Evolutionary conservation across 495 filamentous ascomycete species (phyloP).

Genomic region (Hypoxylon lienhwacheense): DNA sequence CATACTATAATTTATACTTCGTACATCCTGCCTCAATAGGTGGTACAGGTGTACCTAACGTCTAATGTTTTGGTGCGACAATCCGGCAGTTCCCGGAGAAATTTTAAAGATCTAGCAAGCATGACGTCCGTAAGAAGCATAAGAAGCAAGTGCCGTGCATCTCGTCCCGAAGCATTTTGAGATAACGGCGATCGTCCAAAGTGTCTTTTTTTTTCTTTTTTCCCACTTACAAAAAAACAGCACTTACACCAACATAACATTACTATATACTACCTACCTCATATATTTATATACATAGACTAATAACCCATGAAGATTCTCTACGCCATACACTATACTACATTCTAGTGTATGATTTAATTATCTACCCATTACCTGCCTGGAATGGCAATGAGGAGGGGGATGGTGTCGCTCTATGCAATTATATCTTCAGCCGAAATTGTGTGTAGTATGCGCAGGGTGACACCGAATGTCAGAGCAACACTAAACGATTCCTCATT

Average conservation of each 20-base stretch:
- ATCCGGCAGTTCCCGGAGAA: conserved; percentile 23
- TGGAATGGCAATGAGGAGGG: conserved; percentile 16
- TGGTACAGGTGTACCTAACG: no score
- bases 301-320: no score
- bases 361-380: conserved; percentile 7
- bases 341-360: no score
- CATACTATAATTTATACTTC: no score
- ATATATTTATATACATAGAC: no score
- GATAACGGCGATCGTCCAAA: conserved; percentile 16
- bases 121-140: conserved; percentile 10
- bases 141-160: conserved; percentile 24
- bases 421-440: conserved; percentile 30
- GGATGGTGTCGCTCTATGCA: conserved; percentile 2
- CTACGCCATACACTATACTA: no score
- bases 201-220: no score
- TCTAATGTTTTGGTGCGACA: conserved; percentile 9
- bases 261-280: no score
- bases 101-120: conserved; percentile 2
- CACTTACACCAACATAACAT: no score
- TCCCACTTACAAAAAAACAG: no score
- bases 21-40: no score
- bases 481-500: conserved; percentile 9
- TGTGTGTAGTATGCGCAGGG: conserved; percentile 15
- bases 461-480: conserved; percentile 12
- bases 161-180: conserved; percentile 9